A percentile compares a stretch with the other conserved stretches of the same genome.
Evolutionary conservation across 768 basidiomycete genomes (phyloP).

Genomic region (Tremella yokohamensis): DNA sequence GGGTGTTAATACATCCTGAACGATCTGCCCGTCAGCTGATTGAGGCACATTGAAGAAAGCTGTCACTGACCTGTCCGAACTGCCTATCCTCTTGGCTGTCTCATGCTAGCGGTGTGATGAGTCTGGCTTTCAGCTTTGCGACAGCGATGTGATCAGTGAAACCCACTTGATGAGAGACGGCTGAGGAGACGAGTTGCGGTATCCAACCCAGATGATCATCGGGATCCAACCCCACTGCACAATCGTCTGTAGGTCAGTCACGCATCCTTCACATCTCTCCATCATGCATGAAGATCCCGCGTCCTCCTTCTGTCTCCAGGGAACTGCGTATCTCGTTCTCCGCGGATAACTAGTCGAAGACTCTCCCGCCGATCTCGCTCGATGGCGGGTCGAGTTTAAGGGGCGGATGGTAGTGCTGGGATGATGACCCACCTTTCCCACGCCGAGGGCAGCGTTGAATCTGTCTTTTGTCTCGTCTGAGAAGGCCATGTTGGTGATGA

Average conservation of each 20-base stretch:
- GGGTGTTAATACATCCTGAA: background rate
- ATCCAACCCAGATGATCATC: slow-evolving; percentile 91
- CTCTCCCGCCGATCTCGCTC: background rate
- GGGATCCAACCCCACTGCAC: slow-evolving; percentile 96
- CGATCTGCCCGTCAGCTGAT: background rate
- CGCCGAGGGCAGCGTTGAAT: slow-evolving; percentile 45
- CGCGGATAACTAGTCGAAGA: slow-evolving; percentile 1
- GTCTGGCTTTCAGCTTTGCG: slow-evolving; percentile 55
- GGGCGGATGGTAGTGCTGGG: too few species aligned
- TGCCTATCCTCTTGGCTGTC: too few species aligned
- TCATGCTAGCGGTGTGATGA: slow-evolving; percentile 88
- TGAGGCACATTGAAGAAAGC: background rate
- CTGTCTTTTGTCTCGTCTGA: slow-evolving; percentile 51
- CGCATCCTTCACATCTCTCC: too few species aligned
- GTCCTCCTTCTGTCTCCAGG: too few species aligned
- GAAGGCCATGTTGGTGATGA: slow-evolving; percentile 39
- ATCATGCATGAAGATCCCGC: too few species aligned
- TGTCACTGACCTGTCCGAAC: too few species aligned
- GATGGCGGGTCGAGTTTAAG: background rate
- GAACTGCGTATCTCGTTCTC: background rate
- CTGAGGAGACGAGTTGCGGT: slow-evolving; percentile 85
- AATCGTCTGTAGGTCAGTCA: slow-evolving; percentile 61
- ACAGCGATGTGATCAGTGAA: background rate
- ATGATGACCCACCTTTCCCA: slow-evolving; percentile 27
- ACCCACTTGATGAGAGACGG: slow-evolving; percentile 92